phyloP scores from a whole-genome alignment of 2,329 filamentous ascomycete species.

The Diaporthe citri region DNA sequence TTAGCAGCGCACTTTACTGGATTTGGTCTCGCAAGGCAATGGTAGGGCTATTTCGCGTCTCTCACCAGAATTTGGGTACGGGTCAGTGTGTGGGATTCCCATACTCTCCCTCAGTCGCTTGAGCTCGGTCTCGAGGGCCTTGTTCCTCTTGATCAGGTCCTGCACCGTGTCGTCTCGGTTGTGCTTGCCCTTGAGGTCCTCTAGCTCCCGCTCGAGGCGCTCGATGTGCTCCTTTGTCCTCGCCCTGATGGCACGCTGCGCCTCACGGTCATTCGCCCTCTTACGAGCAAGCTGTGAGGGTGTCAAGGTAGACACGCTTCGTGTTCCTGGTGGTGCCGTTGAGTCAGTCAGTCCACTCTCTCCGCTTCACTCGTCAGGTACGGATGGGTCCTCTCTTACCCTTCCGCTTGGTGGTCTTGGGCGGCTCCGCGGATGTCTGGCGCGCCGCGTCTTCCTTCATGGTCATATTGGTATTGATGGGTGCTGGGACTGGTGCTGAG shows the following conservation, averaged over 20 bases:
- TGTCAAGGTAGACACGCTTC: conserved; percentile 88
- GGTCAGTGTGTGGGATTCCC: conserved; percentile 56
- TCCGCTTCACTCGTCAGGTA: conserved; percentile 33
- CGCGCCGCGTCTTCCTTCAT: conserved; percentile 52
- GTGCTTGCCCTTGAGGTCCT: conserved; percentile 72
- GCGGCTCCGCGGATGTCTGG: conserved; percentile 58
- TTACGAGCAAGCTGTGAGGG: conserved; percentile 91
- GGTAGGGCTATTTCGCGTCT: conserved; percentile 36
- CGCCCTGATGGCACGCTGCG: conserved; percentile 87
- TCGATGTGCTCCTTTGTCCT: conserved; percentile 91
- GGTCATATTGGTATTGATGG: conserved; percentile 44
- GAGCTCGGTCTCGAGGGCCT: conserved; percentile 67
- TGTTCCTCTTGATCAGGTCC: conserved; percentile 64
- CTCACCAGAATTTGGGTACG: conserved; percentile 55
- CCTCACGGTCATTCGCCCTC: conserved; percentile 90
- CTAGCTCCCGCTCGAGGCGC: conserved; percentile 78
- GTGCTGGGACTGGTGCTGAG: conserved; percentile 37
- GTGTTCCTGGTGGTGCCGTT: conserved; percentile 60
- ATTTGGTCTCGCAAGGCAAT: not conserved
- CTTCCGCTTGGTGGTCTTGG: conserved; percentile 60
- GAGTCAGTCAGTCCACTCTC: conserved; percentile 36
- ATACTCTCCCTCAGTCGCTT: conserved; percentile 59
- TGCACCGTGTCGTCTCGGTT: conserved; percentile 64
- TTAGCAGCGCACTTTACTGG: conserved; percentile 34
- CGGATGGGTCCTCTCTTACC: conserved; percentile 49